Percentiles rank a stretch among this genome's conserved stretches.
Evolutionary conservation across 176 grass and related monocot genomes (phyloP).

Genomic region (Oryza glaberrima): DNA sequence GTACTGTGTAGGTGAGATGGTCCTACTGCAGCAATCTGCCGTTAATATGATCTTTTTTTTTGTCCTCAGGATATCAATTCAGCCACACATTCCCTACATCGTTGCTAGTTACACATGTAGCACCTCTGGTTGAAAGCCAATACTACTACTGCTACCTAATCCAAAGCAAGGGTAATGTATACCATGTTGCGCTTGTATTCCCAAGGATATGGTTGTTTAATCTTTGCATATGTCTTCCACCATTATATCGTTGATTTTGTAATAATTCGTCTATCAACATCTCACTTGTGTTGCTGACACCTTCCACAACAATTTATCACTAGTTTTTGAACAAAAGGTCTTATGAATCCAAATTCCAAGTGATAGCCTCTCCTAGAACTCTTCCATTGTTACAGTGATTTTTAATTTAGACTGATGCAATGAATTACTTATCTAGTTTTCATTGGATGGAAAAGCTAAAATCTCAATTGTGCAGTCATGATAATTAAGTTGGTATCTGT

Average conservation of each 20-base stretch:
- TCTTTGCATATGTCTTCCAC: not conserved
- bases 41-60: not conserved
- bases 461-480: not conserved
- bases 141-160: not conserved
- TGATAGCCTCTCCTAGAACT: not conserved
- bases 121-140: not conserved
- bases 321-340: not conserved
- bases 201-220: not conserved
- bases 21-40: not conserved
- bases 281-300: too few species aligned
- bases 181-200: not conserved
- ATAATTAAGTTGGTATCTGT: not conserved
- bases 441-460: not conserved
- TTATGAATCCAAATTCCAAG: not conserved
- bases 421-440: not conserved
- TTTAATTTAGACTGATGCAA: not conserved
- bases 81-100: not conserved
- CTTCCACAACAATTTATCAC: not conserved
- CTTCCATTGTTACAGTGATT: not conserved
- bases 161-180: not conserved
- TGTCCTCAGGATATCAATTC: not conserved
- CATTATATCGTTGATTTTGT: not conserved
- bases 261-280: not conserved
- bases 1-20: not conserved
- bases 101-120: not conserved